Evolutionary conservation across 352 stramenopile species (phyloP).

Genomic region (Globisporangium camurandrum): DNA sequence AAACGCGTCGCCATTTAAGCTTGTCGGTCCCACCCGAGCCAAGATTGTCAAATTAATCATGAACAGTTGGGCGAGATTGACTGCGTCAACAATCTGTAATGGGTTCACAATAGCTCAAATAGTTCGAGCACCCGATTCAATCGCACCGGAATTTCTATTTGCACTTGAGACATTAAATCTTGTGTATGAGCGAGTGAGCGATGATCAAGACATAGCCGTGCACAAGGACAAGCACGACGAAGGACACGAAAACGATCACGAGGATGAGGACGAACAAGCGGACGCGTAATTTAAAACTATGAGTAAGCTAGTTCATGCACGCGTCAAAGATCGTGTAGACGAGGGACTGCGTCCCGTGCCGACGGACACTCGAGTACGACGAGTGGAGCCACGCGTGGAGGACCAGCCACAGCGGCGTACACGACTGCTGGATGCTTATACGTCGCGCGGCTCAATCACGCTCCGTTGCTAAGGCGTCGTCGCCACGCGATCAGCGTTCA

Average conservation of each 20-base stretch:
- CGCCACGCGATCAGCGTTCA: conserved; percentile 63
- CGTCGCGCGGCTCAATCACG: conserved; percentile 63
- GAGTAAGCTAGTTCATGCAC: conserved; percentile 75
- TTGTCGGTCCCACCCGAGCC: background rate
- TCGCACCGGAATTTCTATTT: background rate
- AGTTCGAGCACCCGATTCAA: background rate
- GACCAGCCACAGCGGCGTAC: conserved; percentile 41
- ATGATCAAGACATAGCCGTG: background rate
- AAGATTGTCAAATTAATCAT: background rate
- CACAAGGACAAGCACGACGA: too few species aligned
- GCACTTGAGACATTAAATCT: background rate
- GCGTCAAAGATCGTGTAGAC: conserved; percentile 79
- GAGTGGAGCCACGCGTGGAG: conserved; percentile 60
- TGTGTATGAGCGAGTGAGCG: background rate
- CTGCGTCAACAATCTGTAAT: background rate
- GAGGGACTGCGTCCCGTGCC: conserved; percentile 64
- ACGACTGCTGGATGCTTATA: conserved; percentile 65
- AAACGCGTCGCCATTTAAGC: background rate
- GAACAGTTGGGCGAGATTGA: background rate
- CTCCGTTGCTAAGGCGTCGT: conserved; percentile 70
- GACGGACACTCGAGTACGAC: conserved; percentile 79
- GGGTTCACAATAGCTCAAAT: background rate
- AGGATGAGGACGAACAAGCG: too few species aligned
- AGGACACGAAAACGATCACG: too few species aligned
- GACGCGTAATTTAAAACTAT: too few species aligned